Evolutionary conservation across 768 basidiomycete genomes (phyloP), one percentile per base, ranked within the genome.

Genomic region (Hypholoma fasciculare): DNA sequence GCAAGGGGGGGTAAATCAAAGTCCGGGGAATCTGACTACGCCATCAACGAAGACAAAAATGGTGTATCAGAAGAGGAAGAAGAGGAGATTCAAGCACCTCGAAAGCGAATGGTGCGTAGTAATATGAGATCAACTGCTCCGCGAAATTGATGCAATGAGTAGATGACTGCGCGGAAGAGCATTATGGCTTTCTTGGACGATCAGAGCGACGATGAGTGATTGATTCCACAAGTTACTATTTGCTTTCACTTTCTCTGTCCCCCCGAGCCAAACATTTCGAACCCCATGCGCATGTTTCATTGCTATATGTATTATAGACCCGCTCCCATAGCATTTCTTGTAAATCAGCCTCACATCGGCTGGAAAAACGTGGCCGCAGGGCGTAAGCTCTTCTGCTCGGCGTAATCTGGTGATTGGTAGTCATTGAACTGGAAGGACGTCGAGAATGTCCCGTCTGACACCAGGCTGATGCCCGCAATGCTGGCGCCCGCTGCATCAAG

Each of bases 121-220:
- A 7, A 30, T 36, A 46, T 49, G 14, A 52, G 16, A 5, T 48
- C 23, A 12, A 3, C 38, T 11, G 14, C 42, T 34, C 46, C 12
- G 16, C 12, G 4, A 17, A n/a, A 20, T 30, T 19, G 12, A 34
- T 9, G 1, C 12, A 39, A 7, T 9, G 7, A 44, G 26, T 38
- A 80, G 79, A 67, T 63, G 57, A 83, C 74, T 46, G 83, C 82
- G 17, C 75, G 81, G 17, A 75, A 76, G 56, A 88, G 84, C 58
- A 90, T 92, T 51, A 82, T 81, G 76, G 87, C 86, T 5, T 92
- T 92, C 68, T 73, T 92, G 58, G 78, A 73, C 39, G 87, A 89
- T 63, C 87, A 91, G 65, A 90, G 64, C 46, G 87, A 88, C 38
- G 81, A 82, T 17, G 84, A 85, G 17, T 64, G 34, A 54, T 20